phyloP scores from a whole-genome alignment of 2,329 filamentous ascomycete genomes.

The Endothia cerciana region DNA sequence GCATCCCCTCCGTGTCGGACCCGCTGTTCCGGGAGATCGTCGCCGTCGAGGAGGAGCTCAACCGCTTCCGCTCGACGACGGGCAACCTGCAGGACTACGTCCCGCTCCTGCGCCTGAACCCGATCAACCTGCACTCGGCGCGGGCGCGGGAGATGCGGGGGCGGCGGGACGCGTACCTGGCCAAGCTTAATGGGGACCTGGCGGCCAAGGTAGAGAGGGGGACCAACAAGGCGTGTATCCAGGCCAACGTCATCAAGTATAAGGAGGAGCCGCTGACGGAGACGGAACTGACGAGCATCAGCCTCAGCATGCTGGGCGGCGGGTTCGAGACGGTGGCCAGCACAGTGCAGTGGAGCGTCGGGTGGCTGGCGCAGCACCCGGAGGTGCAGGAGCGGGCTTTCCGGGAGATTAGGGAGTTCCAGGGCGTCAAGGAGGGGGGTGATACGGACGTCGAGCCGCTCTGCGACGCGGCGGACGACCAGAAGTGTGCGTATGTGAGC shows the following conservation, averaged over 20 bases:
- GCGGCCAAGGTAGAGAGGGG: conserved; percentile 22
- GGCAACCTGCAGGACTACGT: conserved; percentile 29
- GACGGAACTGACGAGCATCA: conserved; percentile 45
- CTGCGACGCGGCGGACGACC: conserved; percentile 65
- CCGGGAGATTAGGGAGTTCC: conserved; percentile 55
- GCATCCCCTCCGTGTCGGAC: conserved; percentile 29
- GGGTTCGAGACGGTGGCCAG: conserved; percentile 28
- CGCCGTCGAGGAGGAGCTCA: conserved; percentile 31
- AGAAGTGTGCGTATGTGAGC: conserved; percentile 67
- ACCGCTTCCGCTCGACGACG: conserved; percentile 29
- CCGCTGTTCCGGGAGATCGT: conserved; percentile 30
- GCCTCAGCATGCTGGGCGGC: conserved; percentile 56
- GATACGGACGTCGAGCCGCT: conserved; percentile 50
- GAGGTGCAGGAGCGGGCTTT: conserved; percentile 61
- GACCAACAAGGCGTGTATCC: conserved; percentile 26
- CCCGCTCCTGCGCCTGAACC: conserved; percentile 27
- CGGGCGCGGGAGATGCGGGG: conserved; percentile 26
- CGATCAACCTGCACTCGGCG: conserved; percentile 21
- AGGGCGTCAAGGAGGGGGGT: neutral
- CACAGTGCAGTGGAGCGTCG: conserved; percentile 31
- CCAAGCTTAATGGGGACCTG: conserved; percentile 22
- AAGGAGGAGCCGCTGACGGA: conserved; percentile 26
- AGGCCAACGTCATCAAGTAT: conserved; percentile 28
- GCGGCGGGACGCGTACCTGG: conserved; percentile 25
- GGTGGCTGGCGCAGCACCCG: conserved; percentile 42